Evolutionary conservation across 179 eudicot genomes (phyloP).

Genomic region (Vitellaria paradoxa): DNA sequence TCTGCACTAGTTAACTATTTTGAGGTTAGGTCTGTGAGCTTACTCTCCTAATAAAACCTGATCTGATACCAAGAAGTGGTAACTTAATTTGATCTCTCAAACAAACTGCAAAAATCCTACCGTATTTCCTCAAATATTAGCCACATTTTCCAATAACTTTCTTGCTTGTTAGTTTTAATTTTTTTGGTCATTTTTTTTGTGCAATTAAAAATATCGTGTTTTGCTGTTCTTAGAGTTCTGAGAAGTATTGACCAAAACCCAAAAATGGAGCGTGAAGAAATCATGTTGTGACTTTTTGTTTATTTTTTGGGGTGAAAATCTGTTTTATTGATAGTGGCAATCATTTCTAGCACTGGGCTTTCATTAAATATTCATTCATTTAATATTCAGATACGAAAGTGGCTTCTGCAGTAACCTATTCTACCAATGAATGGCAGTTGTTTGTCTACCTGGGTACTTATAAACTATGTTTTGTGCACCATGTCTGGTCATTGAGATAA

Average conservation of each 20-base stretch:
- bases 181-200: background rate
- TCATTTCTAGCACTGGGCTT: background rate
- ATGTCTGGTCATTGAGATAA: too few relatives aligned
- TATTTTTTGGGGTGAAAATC: background rate
- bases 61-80: too few relatives aligned
- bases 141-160: background rate
- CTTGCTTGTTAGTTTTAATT: background rate
- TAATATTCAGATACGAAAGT: background rate
- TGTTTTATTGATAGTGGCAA: background rate
- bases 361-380: background rate
- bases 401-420: constrained; percentile 1
- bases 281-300: background rate
- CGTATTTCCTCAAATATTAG: background rate
- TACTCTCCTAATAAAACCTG: too few relatives aligned
- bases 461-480: background rate
- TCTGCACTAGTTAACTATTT: too few relatives aligned
- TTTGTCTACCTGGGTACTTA: background rate
- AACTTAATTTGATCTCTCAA: background rate
- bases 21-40: too few relatives aligned
- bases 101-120: background rate
- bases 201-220: background rate
- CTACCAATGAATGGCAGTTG: background rate
- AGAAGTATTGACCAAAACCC: too few relatives aligned
- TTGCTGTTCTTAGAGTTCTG: background rate
- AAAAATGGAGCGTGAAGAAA: background rate